Evolutionary conservation across 106 monocot genomes (phyloP), one percentile per base, ranked within the genome.

Genomic region (Allium cepa): DNA sequence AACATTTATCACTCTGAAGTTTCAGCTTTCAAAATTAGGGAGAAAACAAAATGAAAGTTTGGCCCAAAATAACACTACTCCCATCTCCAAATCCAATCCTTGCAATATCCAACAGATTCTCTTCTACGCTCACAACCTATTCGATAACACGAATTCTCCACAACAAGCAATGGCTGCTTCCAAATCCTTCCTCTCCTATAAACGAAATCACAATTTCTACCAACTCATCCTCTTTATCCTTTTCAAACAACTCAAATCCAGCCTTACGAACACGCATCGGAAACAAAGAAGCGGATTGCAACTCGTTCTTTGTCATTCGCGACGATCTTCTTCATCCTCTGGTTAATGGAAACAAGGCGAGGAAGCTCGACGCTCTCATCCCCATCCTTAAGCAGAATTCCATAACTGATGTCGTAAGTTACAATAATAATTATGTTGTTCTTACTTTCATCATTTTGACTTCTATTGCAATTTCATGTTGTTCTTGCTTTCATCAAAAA

Each of bases 321-420:
- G 91, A 92, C 57, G 91, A 92, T 58, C 72, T 92, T 60, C 71
- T 92, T 53, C 91, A 92, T 26, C 91, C 91, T 2, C 47, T 92
- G 59, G 66, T 79, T 11, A 92, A 92, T 59, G 91, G 91, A 8
- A 92, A 92, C 79, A 92, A 92, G 75, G 84, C 91, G 52, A 71
- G 91, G 46, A 92, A 92, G 78, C 84, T 92, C 53, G 91, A 92
- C 53, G 91, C 87, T 18, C 52, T 92, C 48, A 59, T 92, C 26
- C 91, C 91, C 5, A 26, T 78, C 17, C 72, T 92, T 51, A 81
- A 81, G 55, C 59, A 66, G 7, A 56, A 60, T 66, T 69, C 75
- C 4, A 69, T 77, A 15, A 87, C 87, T 14, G 81, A 92, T 50
- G 69, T 87, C 36, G 91, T 85, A 46, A 71, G 71, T 14, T 15